phyloP scores from a whole-genome alignment of 2,329 filamentous ascomycete species.

The Biscogniauxia marginata region DNA sequence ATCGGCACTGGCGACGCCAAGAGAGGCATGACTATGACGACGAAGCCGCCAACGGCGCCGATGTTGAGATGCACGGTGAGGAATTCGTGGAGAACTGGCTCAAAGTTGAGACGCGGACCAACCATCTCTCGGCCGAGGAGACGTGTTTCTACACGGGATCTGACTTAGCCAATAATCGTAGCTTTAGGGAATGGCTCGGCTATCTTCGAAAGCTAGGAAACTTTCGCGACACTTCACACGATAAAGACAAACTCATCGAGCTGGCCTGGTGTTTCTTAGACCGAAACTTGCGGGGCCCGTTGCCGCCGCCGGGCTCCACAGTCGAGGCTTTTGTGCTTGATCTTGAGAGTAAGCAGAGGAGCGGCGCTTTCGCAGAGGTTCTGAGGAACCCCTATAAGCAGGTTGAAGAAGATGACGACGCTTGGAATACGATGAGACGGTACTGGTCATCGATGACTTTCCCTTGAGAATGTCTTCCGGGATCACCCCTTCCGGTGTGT shows the following conservation, averaged over 20 bases:
- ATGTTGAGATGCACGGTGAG: slow-evolving; percentile 18
- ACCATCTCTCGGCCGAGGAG: slow-evolving; percentile 15
- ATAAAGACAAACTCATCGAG: slow-evolving; percentile 25
- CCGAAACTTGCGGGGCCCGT: slow-evolving; percentile 21
- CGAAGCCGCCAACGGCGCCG: slow-evolving; percentile 7
- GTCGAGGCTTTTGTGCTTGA: slow-evolving; percentile 21
- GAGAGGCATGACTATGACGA: slow-evolving; percentile 12
- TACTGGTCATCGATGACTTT: slow-evolving; percentile 22
- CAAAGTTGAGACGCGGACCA: slow-evolving; percentile 16
- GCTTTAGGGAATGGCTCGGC: slow-evolving; percentile 22
- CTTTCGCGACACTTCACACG: slow-evolving; percentile 17
- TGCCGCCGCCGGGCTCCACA: slow-evolving; percentile 11
- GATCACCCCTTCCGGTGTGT: too few relatives aligned
- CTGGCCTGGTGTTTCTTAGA: slow-evolving; percentile 31
- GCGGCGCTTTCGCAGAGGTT: slow-evolving; percentile 17
- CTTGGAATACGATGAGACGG: slow-evolving; percentile 20
- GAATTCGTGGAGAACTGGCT: slow-evolving; percentile 20
- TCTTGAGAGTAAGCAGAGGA: slow-evolving; percentile 14
- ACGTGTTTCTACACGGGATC: slow-evolving; percentile 25
- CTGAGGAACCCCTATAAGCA: slow-evolving; percentile 18
- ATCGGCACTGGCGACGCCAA: slow-evolving; percentile 22
- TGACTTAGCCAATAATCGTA: slow-evolving; percentile 17
- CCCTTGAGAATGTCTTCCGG: background rate
- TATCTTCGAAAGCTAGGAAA: slow-evolving; percentile 18
- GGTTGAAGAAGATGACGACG: slow-evolving; percentile 18